Conservation (phyloP, 176 grass and related monocot genomes). For the Eragrostis nindensis region DNA sequence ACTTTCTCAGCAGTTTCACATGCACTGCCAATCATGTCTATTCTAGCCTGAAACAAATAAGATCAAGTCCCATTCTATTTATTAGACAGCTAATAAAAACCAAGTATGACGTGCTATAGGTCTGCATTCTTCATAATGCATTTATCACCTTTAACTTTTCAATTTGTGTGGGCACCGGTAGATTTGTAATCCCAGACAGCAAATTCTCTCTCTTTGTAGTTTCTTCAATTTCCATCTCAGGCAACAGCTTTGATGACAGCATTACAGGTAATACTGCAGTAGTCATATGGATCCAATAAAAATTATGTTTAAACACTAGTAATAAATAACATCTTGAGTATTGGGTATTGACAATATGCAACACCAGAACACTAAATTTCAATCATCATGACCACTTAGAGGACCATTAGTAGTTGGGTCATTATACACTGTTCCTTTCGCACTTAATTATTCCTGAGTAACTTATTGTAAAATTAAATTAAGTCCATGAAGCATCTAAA, state of each 20-base stretch:
- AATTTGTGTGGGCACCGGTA: conserved; percentile 72
- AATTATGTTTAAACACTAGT: not conserved
- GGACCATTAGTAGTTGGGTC: not conserved
- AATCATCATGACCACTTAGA: conserved; percentile 14
- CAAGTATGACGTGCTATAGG: not conserved
- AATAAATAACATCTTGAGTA: conserved; percentile 8
- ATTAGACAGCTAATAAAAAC: conserved; percentile 9
- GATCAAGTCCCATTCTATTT: conserved; percentile 27
- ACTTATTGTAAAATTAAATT: not conserved
- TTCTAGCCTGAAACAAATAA: conserved; percentile 70
- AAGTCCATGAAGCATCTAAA: not conserved
- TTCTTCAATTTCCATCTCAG: conserved; percentile 92
- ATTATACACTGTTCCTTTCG: not conserved
- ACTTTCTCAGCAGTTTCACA: conserved; percentile 96
- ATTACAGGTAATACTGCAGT: conserved; percentile 86
- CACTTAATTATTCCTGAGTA: not conserved
- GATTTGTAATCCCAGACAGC: conserved; percentile 71
- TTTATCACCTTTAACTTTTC: conserved; percentile 83
- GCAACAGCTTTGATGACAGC: conserved; percentile 89
- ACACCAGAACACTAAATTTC: conserved; percentile 22
- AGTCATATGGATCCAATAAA: conserved; percentile 14
- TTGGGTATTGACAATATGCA: not conserved
- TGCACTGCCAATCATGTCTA: conserved; percentile 93
- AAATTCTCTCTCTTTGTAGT: conserved; percentile 78
- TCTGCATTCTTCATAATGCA: conserved; percentile 29